Conservation (phyloP, 257 asterid species). For the Fraxinus americana region DNA sequence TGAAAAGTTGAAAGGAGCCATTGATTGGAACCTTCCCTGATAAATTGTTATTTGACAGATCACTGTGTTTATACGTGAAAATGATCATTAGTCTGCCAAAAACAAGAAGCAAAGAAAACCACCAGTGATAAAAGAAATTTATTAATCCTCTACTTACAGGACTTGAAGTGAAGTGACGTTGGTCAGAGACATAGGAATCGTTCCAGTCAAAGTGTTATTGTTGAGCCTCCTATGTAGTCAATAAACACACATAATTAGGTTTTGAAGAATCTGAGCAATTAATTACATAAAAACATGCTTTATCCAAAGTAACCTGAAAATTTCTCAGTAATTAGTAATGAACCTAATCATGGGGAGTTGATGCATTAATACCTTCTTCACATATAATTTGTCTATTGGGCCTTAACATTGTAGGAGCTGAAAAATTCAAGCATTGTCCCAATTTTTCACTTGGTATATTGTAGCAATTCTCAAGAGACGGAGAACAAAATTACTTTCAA, state of each 20-base stretch:
- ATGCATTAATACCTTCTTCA: background rate
- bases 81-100: constrained; percentile 24
- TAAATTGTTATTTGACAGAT: constrained; percentile 77
- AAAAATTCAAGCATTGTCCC: background rate
- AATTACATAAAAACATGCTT: background rate
- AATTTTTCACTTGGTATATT: background rate
- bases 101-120: constrained; percentile 3
- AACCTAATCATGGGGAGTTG: constrained; percentile 9
- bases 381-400: background rate
- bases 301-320: background rate
- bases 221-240: constrained; percentile 80
- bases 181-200: constrained; percentile 74
- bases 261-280: background rate
- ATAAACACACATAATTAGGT: constrained; percentile 30
- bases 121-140: constrained; percentile 11
- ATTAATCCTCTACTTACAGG: constrained; percentile 67
- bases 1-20: constrained; percentile 90
- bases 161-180: constrained; percentile 76
- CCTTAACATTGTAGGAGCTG: background rate
- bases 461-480: background rate
- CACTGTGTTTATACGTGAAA: constrained; percentile 56
- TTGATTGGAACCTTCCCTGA: constrained; percentile 69
- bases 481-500: background rate
- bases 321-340: background rate
- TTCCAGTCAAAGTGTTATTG: constrained; percentile 76